Percentiles rank a stretch among this genome's conserved stretches.
Evolutionary conservation across 495 filamentous ascomycete genomes (phyloP).

Genomic region (Penicillium longicatenatum): DNA sequence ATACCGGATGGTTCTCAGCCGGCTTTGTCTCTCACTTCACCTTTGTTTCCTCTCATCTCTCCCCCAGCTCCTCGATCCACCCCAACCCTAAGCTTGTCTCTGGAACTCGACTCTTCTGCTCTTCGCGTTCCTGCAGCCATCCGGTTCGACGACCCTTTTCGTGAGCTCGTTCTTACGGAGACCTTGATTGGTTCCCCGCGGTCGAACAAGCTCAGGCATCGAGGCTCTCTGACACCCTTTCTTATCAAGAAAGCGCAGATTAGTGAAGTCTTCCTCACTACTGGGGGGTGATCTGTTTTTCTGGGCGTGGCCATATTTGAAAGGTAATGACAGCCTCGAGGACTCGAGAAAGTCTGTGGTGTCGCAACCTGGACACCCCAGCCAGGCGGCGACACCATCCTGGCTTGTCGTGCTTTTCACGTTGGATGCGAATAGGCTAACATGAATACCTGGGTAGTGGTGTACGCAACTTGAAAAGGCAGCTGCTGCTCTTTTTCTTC

Average conservation of each 20-base stretch:
- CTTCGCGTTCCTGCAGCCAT: constrained; percentile 32
- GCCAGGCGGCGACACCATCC: constrained; percentile 5
- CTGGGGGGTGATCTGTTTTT: constrained; percentile 26
- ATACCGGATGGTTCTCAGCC: constrained; percentile 6
- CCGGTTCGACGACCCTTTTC: constrained; percentile 45
- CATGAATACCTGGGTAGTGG: constrained; percentile 30
- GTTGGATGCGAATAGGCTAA: constrained; percentile 31
- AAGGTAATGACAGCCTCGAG: constrained; percentile 39
- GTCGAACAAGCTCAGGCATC: constrained; percentile 44
- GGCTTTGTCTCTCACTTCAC: constrained; percentile 12
- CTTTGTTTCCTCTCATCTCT: constrained; percentile 17
- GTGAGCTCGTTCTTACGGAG: constrained; percentile 48
- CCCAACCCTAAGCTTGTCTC: constrained; percentile 33
- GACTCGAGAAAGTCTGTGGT: constrained; percentile 10
- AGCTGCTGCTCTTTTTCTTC: constrained; percentile 13
- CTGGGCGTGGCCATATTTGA: constrained; percentile 22
- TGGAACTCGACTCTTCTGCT: constrained; percentile 34
- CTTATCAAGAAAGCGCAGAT: constrained; percentile 25
- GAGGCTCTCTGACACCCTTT: constrained; percentile 27
- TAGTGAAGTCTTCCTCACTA: constrained; percentile 32
- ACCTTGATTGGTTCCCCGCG: constrained; percentile 54
- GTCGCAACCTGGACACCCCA: constrained; percentile 9
- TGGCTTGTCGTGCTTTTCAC: constrained; percentile 21
- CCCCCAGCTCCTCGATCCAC: constrained; percentile 22
- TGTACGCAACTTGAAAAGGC: constrained; percentile 11